phyloP scores from a whole-genome alignment of 768 basidiomycete genomes.

The Naganishia randhawae region DNA sequence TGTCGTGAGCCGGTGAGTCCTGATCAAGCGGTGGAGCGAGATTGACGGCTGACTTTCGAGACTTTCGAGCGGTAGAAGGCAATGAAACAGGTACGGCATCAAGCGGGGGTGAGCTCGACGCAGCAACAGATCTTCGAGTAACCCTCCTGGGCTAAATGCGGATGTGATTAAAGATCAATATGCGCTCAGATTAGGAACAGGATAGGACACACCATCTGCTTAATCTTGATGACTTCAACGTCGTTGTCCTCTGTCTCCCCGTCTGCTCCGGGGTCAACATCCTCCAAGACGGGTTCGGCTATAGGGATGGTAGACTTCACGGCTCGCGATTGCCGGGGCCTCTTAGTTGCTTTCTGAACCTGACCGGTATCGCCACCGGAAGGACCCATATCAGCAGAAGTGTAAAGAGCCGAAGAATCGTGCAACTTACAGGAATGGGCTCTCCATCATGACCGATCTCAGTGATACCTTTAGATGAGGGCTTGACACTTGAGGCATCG shows the following conservation, averaged over 20 bases:
- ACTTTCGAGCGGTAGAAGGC: constrained; percentile 1
- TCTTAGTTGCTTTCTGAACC: constrained; percentile 16
- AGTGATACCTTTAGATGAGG: constrained; percentile 25
- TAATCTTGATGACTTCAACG: not conserved
- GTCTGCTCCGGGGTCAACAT: constrained; percentile 14
- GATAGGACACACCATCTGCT: constrained; percentile 11
- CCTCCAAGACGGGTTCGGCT: not conserved
- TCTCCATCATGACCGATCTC: constrained; percentile 29
- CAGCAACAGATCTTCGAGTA: constrained; percentile 13
- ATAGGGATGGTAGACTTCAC: constrained; percentile 2
- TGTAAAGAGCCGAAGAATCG: not conserved
- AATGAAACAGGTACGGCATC: not conserved
- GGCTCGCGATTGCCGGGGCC: constrained; percentile 19
- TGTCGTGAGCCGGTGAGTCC: constrained; percentile 4
- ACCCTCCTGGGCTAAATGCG: constrained; percentile 8
- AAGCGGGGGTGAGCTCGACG: constrained; percentile 2
- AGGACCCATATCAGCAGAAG: not conserved
- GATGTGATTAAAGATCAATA: not conserved
- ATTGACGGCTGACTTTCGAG: constrained; percentile 1
- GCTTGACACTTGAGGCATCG: constrained; percentile 17
- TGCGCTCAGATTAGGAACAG: not conserved
- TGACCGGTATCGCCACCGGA: not conserved
- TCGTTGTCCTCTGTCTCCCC: constrained; percentile 11
- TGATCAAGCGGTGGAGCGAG: not conserved
- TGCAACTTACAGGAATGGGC: constrained; percentile 3